A percentile compares a stretch with the other conserved stretches of the same genome.
phyloP scores from a whole-genome alignment of 805 yeast genomes.

The Teunomyces panamensis region DNA sequence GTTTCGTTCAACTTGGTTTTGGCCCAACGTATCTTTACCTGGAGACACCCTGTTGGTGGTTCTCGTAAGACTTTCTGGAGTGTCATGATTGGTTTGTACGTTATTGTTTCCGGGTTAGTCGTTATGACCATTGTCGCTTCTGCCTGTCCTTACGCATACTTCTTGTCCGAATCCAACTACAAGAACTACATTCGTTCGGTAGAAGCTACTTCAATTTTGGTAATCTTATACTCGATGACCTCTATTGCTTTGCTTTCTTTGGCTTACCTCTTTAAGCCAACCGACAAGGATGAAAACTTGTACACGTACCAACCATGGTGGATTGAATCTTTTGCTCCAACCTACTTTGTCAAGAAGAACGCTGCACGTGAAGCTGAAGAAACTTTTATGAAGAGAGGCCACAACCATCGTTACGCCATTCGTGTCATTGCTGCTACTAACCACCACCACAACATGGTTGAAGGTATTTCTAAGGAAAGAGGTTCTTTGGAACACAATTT shows the following conservation, averaged over 20 bases:
- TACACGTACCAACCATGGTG: slow-evolving; percentile 75
- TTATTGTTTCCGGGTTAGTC: slow-evolving; percentile 54
- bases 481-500: slow-evolving; percentile 47
- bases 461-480: slow-evolving; percentile 38
- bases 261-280: slow-evolving; percentile 57
- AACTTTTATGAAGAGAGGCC: slow-evolving; percentile 46
- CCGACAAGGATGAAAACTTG: slow-evolving; percentile 46
- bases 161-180: slow-evolving; percentile 43
- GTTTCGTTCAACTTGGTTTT: slow-evolving; percentile 60
- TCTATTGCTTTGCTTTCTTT: slow-evolving; percentile 48
- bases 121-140: slow-evolving; percentile 70
- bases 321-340: slow-evolving; percentile 61
- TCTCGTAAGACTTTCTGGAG: slow-evolving; percentile 48
- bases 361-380: slow-evolving; percentile 50
- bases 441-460: slow-evolving; percentile 35
- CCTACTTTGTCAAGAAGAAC: slow-evolving; percentile 56
- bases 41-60: slow-evolving; percentile 76
- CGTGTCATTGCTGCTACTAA: slow-evolving; percentile 61
- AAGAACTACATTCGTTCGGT: slow-evolving; percentile 45
- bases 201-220: slow-evolving; percentile 27
- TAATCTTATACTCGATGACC: slow-evolving; percentile 48
- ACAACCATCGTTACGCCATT: slow-evolving; percentile 47
- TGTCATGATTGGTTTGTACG: slow-evolving; percentile 49
- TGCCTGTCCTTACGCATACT: slow-evolving; percentile 57
- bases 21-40: slow-evolving; percentile 71